phyloP scores from a whole-genome alignment of 495 filamentous ascomycete species.

The Xylaria nigripes region DNA sequence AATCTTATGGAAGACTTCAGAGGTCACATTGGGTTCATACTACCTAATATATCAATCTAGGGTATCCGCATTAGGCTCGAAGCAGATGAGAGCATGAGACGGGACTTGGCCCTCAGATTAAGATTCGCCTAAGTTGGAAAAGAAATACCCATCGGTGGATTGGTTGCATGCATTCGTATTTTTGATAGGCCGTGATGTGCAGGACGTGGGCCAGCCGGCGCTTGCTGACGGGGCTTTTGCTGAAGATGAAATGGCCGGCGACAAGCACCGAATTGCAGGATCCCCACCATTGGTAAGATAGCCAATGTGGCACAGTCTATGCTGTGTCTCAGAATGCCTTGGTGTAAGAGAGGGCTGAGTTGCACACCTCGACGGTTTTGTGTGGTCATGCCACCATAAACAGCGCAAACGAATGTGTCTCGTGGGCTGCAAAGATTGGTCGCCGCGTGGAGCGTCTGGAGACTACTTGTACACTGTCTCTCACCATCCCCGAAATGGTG shows the following conservation, averaged over 20 bases:
- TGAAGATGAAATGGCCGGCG: constrained; percentile 40
- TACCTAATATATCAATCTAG: not conserved
- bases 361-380: constrained; percentile 20
- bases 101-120: constrained; percentile 20
- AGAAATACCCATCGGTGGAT: constrained; percentile 19
- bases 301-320: constrained; percentile 35
- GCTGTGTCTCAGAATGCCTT: constrained; percentile 43
- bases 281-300: constrained; percentile 37
- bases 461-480: constrained; percentile 22
- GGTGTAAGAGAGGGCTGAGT: constrained; percentile 21
- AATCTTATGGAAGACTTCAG: constrained; percentile 12
- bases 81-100: constrained; percentile 22
- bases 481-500: constrained; percentile 25
- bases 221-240: constrained; percentile 39
- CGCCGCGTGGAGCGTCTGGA: constrained; percentile 22
- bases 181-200: constrained; percentile 40
- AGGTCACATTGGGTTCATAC: not conserved
- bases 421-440: constrained; percentile 39
- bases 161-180: constrained; percentile 20
- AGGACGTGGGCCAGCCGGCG: constrained; percentile 42
- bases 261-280: constrained; percentile 34
- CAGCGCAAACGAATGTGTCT: constrained; percentile 31
- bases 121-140: constrained; percentile 11
- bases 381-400: constrained; percentile 35
- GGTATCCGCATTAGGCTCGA: constrained; percentile 18